Conservation (phyloP, 2,329 filamentous ascomycete species). For the Claviceps africana region DNA sequence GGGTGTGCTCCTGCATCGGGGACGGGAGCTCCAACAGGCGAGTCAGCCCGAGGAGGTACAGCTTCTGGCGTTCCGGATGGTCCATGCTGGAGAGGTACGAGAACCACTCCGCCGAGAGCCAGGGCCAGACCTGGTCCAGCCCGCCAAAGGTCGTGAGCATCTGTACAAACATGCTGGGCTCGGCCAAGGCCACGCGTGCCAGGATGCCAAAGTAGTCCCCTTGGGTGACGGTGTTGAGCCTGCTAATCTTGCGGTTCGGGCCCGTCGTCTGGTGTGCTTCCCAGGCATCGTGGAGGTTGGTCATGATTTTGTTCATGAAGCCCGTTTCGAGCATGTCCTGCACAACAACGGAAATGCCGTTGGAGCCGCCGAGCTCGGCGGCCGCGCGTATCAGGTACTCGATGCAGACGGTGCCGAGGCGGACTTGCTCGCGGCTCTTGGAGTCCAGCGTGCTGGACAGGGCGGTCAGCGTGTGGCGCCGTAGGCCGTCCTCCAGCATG, state of each 20-base stretch:
- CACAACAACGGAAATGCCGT: constrained; percentile 48
- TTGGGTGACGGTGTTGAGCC: constrained; percentile 61
- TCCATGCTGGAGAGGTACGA: constrained; percentile 53
- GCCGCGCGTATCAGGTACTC: constrained; percentile 53
- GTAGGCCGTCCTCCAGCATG: constrained; percentile 43
- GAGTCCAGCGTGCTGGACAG: constrained; percentile 36
- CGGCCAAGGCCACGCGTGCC: constrained; percentile 60
- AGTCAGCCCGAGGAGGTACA: constrained; percentile 60
- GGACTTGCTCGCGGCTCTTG: constrained; percentile 42
- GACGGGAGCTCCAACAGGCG: constrained; percentile 52
- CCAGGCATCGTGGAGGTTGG: constrained; percentile 53
- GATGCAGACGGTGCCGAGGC: constrained; percentile 44
- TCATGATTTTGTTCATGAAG: constrained; percentile 49
- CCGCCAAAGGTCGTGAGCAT: constrained; percentile 34
- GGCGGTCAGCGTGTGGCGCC: constrained; percentile 33
- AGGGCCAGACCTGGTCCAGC: constrained; percentile 40
- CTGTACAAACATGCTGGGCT: constrained; percentile 53
- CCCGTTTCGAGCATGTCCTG: constrained; percentile 51
- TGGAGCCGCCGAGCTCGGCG: constrained; percentile 44
- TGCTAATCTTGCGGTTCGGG: constrained; percentile 54
- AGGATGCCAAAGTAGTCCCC: constrained; percentile 78
- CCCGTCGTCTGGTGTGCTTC: constrained; percentile 71
- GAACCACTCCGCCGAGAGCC: constrained; percentile 53
- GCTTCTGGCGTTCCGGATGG: constrained; percentile 50
- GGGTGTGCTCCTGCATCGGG: constrained; percentile 41